Evolutionary conservation across 345 rosid genomes (phyloP), one percentile per base, ranked within the genome.

Genomic region (Garcia nutans): DNA sequence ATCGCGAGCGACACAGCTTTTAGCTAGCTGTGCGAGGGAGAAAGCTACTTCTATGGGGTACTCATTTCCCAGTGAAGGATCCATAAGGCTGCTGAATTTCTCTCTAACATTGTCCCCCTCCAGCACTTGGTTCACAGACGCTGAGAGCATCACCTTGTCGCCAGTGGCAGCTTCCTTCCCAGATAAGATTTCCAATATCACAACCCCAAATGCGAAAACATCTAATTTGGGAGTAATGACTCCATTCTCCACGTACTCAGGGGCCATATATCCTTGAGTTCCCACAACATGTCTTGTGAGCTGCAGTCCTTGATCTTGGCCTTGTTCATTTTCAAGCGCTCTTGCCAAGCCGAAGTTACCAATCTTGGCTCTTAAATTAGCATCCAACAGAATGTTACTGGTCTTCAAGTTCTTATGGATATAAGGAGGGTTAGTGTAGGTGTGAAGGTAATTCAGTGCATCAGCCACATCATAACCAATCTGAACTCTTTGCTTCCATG

Each of bases 401-500:
- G 87, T 82, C 82, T 93, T 92, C 86, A 95, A 80, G 82, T 95
- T 91, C 87, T 91, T 93, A 74, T 93, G 99, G 62, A 95, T 74
- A 73, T 89, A 85, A 2, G 96, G 89, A 12, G 98, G 98, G n/a
- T 87, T 86, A 6, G 89, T 60, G 77, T 89, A 95, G 82, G 85
- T 89, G 76, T 91, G 97, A 28, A 95, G 89, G 67, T 93, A 95
- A 44, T 90, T 92, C 62, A 95, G 84, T 20, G 92, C 97, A 75
- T 93, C 93, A 0, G 97, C 98, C 10, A 89, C 44, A 67, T 90
- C 90, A 33, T 84, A 68, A 4, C 96, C 94, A 47, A 91, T 86
- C 79, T 87, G 93, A 78, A 87, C 92, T 81, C 97, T 89, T 82
- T 91, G 94, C 81, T 89, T 91, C 99, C 99, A 95, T 0, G 90